Percentiles rank a stretch among this genome's conserved stretches.
These are phyloP conservation scores for Boletus vinaceobasis DNA, from an alignment of 768 basidiomycete species.

Conservation along the genomic window DNA sequence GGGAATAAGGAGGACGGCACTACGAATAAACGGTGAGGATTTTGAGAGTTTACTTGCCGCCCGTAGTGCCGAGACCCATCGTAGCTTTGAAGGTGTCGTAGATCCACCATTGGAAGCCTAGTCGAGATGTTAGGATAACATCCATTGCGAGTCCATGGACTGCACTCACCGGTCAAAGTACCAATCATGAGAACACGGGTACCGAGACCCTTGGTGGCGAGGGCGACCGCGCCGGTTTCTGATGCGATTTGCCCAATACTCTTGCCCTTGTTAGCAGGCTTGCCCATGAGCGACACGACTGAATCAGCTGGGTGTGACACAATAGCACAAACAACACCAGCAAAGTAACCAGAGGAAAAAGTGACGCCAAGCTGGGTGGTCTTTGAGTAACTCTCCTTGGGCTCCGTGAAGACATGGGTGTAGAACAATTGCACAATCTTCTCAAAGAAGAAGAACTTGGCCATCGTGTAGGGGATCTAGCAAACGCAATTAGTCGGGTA, in stretches of 20 bases:
- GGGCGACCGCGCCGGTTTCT: conserved; percentile 60
- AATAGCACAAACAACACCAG: conserved; percentile 92
- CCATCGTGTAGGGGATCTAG: conserved; percentile 97
- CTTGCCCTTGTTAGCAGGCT: conserved; percentile 82
- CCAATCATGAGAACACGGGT: conserved; percentile 86
- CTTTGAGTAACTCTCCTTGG: conserved; percentile 77
- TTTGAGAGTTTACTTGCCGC: conserved; percentile 63
- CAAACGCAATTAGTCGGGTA: not conserved
- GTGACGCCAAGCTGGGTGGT: conserved; percentile 84
- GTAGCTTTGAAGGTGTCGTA: conserved; percentile 81
- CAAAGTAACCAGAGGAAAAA: conserved; percentile 87
- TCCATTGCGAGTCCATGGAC: not conserved
- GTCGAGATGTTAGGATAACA: not conserved
- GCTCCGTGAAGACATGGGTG: conserved; percentile 78
- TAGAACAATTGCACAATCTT: conserved; percentile 85
- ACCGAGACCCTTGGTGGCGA: conserved; percentile 83
- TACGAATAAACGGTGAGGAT: not conserved
- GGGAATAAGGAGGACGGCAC: not conserved
- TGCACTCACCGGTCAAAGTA: conserved; percentile 40
- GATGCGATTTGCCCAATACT: conserved; percentile 61
- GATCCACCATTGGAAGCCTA: conserved; percentile 92
- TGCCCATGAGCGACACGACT: conserved; percentile 89
- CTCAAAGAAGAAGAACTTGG: conserved; percentile 97
- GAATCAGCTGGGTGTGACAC: conserved; percentile 97
- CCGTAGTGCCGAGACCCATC: conserved; percentile 84